Percentiles rank a stretch among this genome's conserved stretches.
Evolutionary conservation across 192 early-diverging fungal genomes (phyloP).

Genomic region (Physocladia obscura): DNA sequence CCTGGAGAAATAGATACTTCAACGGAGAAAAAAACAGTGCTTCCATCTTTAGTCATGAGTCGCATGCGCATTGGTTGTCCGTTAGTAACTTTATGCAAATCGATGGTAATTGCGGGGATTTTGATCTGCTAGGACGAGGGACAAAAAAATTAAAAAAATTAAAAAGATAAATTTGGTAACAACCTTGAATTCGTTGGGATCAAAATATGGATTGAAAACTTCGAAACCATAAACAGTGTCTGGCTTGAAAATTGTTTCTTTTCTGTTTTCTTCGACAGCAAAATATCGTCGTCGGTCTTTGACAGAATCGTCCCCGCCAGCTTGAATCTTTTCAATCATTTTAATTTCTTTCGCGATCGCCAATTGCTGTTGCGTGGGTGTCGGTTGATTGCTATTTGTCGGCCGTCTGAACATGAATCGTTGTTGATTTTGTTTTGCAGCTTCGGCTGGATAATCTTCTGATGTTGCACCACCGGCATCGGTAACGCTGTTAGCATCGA

Average conservation of each 20-base stretch:
- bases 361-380: background rate
- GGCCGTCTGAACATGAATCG: background rate
- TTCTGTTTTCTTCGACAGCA: conserved; percentile 24
- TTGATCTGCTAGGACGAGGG: conserved; percentile 22
- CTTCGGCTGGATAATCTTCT: background rate
- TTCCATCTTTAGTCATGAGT: conserved; percentile 28
- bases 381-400: background rate
- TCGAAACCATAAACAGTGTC: conserved; percentile 29
- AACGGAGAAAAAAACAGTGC: conserved; percentile 21
- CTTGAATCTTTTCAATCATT: conserved; percentile 13
- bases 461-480: background rate
- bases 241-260: conserved; percentile 20
- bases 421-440: background rate
- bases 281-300: conserved; percentile 28
- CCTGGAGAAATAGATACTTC: conserved; percentile 19
- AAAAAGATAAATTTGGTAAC: background rate
- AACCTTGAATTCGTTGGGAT: conserved; percentile 34
- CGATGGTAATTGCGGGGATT: conserved; percentile 26
- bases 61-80: conserved; percentile 30
- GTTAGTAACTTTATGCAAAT: conserved; percentile 30
- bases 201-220: conserved; percentile 36
- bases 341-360: conserved; percentile 15
- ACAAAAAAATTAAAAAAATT: background rate
- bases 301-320: conserved; percentile 27
- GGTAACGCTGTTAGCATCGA: background rate